phyloP scores from a whole-genome alignment of 2,329 filamentous ascomycete genomes.

The Aspergillus fischeri region DNA sequence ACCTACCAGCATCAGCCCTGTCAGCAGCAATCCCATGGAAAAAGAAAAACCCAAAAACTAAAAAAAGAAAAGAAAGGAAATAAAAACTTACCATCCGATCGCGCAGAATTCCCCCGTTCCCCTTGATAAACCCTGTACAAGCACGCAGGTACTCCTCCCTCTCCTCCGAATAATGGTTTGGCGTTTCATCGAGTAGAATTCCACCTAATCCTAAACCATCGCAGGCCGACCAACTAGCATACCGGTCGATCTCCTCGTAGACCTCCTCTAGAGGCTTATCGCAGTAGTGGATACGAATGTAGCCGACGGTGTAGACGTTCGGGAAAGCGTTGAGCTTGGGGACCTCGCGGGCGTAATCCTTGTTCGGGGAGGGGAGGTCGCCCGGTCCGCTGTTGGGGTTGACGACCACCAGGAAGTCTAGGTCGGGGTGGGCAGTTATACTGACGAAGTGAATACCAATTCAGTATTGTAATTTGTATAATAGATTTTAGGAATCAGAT shows the following conservation, averaged over 20 bases:
- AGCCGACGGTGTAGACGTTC: slow-evolving; percentile 20
- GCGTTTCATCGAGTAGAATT: slow-evolving; percentile 17
- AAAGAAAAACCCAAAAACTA: too few relatives aligned
- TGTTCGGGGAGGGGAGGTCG: slow-evolving; percentile 6
- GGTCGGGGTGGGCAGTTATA: slow-evolving; percentile 7
- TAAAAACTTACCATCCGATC: slow-evolving; percentile 3
- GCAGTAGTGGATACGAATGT: slow-evolving; percentile 22
- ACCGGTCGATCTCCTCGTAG: slow-evolving; percentile 15
- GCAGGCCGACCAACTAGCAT: slow-evolving; percentile 10
- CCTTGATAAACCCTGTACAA: slow-evolving; percentile 5
- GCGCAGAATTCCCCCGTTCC: slow-evolving; percentile 1
- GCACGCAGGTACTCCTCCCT: slow-evolving; percentile 5
- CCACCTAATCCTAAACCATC: slow-evolving; percentile 10
- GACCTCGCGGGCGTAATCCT: slow-evolving; percentile 12
- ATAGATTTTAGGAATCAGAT: too few relatives aligned
- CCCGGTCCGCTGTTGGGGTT: slow-evolving; percentile 18
- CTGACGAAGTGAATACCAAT: not conserved
- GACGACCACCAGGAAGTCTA: slow-evolving; percentile 14
- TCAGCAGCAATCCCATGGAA: too few relatives aligned
- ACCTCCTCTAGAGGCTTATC: slow-evolving; percentile 12
- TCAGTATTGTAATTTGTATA: too few relatives aligned
- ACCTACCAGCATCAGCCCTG: not conserved
- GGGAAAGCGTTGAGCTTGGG: slow-evolving; percentile 11
- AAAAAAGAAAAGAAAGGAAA: too few relatives aligned
- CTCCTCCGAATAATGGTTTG: slow-evolving; percentile 7